Conservation (phyloP, 371 early-diverging fungal species). For the Mortierella sp. region DNA sequence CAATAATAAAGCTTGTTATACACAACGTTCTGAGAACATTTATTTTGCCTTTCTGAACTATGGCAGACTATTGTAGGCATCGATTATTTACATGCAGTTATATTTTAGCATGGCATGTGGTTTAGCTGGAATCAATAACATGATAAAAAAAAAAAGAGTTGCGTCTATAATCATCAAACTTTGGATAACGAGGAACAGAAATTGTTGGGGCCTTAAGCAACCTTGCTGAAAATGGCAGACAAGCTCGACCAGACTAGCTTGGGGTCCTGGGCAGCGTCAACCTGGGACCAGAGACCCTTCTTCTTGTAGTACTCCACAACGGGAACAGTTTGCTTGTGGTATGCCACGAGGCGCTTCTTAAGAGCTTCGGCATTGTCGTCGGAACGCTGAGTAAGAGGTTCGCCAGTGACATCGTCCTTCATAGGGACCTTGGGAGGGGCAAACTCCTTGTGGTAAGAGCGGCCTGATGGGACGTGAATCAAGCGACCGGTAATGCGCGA, state of each 20-base stretch:
- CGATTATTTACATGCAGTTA: constrained; percentile 1
- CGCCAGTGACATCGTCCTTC: constrained; percentile 97
- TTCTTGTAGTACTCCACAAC: constrained; percentile 97
- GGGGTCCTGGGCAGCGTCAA: constrained; percentile 95
- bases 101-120: constrained; percentile 7
- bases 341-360: constrained; percentile 93
- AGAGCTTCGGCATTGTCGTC: constrained; percentile 98
- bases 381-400: constrained; percentile 96
- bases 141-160: neutral
- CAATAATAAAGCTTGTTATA: neutral
- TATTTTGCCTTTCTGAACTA: too few species aligned
- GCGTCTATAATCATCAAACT: constrained; percentile 4
- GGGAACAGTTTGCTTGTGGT: constrained; percentile 97
- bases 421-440: constrained; percentile 93
- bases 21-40: neutral
- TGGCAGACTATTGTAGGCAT: too few species aligned
- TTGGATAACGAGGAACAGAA: neutral
- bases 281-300: constrained; percentile 90
- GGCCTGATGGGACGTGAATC: constrained; percentile 95
- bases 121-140: constrained; percentile 6
- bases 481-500: constrained; percentile 96
- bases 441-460: constrained; percentile 97
- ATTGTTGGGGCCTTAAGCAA: constrained; percentile 11
- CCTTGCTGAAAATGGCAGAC: constrained; percentile 83
- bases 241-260: constrained; percentile 93